Conservation (phyloP, 192 early-diverging fungal genomes). For the Geranomyces michiganensis region DNA sequence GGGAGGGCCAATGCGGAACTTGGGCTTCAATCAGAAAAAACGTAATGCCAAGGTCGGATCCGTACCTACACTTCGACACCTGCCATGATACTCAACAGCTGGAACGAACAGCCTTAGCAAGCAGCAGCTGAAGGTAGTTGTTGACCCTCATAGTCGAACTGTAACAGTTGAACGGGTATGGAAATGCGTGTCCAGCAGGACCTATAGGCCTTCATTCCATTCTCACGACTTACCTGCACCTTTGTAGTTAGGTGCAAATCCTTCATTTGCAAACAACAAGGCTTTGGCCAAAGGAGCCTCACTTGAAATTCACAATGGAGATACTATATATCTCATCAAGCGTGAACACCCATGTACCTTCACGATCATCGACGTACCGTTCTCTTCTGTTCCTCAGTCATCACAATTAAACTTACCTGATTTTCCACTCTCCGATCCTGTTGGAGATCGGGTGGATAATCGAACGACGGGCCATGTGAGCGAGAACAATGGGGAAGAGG, state of each 20-base stretch:
- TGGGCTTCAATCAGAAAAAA: too few species aligned
- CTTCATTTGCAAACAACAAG: constrained; percentile 20
- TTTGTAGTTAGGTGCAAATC: constrained; percentile 31
- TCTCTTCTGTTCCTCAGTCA: constrained; percentile 16
- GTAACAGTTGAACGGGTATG: too few species aligned
- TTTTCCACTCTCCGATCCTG: background rate
- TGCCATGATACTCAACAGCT: too few species aligned
- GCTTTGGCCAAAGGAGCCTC: background rate
- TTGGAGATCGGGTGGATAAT: background rate
- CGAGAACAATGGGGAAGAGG: background rate
- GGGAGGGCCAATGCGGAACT: too few species aligned
- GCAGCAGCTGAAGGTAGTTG: too few species aligned
- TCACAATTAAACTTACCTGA: background rate
- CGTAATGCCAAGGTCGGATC: too few species aligned
- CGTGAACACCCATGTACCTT: constrained; percentile 9
- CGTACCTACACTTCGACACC: too few species aligned
- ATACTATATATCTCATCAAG: constrained; percentile 17
- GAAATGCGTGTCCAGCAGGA: too few species aligned
- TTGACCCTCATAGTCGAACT: too few species aligned
- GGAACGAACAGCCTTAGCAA: too few species aligned
- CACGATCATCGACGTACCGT: constrained; percentile 7
- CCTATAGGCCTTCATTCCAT: too few species aligned
- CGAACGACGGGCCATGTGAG: background rate
- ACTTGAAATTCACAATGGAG: constrained; percentile 10
- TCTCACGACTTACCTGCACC: too few species aligned